Evolutionary conservation across 2,329 filamentous ascomycete genomes (phyloP), one percentile per base, ranked within the genome.

Genomic region (Atkinsonella texensis): DNA sequence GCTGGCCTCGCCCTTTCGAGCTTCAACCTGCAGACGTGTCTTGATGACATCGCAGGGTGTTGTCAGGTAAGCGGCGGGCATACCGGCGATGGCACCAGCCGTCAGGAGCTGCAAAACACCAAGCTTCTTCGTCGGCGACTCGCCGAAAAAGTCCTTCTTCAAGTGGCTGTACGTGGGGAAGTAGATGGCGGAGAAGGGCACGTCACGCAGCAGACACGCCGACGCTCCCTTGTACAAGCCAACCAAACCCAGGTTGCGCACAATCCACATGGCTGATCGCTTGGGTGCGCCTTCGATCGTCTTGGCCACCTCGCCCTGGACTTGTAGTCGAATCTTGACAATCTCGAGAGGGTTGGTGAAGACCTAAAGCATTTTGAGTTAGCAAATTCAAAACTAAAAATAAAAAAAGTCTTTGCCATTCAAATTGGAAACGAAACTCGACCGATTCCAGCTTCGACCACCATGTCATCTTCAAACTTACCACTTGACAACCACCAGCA

Each of bases 11-110:
- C 93, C 93, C 76, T 97, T 97, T 58, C 93, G 86, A 20, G 91
- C 90, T 70, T 98, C 93, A 53, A 98, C 93, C 69, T 98, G 93
- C 54, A 98, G 78, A 66, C 93, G 86, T 3, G 93, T 98, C 79
- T 98, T 98, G 83, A 98, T 97, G 55, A 98, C 93, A 65, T 98
- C 93, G 74, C 87, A 96, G 0, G 93, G 93, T 2, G 93, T 98
- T 23, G 93, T 98, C 56, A 98, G 77, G 73, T 98, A 98, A 8
- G 87, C 87, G 5, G 87, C 87, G 6, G 87, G 87, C 86, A 93
- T 93, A 70, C 87, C 87, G 33, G 87, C 87, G 57, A 98, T 96
- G 54, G 93, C 93, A 73, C 93, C 93, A 8, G 93, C 89, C 18
- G 88, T 93, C 56, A 98, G 79, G 52, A 98, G 84, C 72, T 97